A percentile compares a stretch with the other conserved stretches of the same genome.
These are phyloP conservation scores for Wallacemonas rigidus DNA, from an alignment of 208 protist species.

Conservation along the genomic window DNA sequence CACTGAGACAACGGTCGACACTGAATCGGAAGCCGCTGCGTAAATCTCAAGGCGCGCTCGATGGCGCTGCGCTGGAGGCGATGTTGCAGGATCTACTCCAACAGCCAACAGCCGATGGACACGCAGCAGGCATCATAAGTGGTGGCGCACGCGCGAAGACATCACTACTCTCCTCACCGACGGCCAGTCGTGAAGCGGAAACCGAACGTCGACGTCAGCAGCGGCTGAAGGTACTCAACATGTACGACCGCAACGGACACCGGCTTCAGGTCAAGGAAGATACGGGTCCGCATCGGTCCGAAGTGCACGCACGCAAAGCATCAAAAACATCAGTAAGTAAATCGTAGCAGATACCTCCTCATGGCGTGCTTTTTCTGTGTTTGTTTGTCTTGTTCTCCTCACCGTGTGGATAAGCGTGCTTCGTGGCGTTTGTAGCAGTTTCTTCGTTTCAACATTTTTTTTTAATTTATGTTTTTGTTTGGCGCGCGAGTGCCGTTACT, in stretches of 20 bases:
- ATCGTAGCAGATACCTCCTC: not conserved
- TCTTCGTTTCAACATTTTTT: not conserved
- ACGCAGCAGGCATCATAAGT: not conserved
- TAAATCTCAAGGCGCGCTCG: slow-evolving; percentile 2
- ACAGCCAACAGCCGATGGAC: not conserved
- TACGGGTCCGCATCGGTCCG: slow-evolving; percentile 2
- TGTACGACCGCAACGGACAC: slow-evolving; percentile 15
- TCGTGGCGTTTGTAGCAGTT: not conserved
- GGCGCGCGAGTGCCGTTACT: too few relatives aligned
- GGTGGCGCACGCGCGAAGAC: not conserved
- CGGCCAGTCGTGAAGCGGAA: not conserved
- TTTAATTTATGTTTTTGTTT: too few relatives aligned
- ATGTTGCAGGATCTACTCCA: slow-evolving; percentile 12
- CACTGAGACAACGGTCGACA: not conserved
- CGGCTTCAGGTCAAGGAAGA: slow-evolving; percentile 1
- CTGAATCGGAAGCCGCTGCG: slow-evolving; percentile 14
- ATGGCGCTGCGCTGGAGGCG: slow-evolving; percentile 6
- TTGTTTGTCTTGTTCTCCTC: too few relatives aligned
- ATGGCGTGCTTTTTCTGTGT: too few relatives aligned
- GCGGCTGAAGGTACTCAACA: slow-evolving; percentile 8
- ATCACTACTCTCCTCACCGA: not conserved
- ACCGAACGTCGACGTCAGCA: slow-evolving; percentile 8
- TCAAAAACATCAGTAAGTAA: slow-evolving; percentile 6
- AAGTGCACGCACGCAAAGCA: not conserved
- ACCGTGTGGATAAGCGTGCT: too few relatives aligned